Percentiles rank a stretch among this genome's conserved stretches.
These are phyloP conservation scores for Nasturtium officinale DNA, from an alignment of 345 rosid genomes.

Conservation along the genomic window DNA sequence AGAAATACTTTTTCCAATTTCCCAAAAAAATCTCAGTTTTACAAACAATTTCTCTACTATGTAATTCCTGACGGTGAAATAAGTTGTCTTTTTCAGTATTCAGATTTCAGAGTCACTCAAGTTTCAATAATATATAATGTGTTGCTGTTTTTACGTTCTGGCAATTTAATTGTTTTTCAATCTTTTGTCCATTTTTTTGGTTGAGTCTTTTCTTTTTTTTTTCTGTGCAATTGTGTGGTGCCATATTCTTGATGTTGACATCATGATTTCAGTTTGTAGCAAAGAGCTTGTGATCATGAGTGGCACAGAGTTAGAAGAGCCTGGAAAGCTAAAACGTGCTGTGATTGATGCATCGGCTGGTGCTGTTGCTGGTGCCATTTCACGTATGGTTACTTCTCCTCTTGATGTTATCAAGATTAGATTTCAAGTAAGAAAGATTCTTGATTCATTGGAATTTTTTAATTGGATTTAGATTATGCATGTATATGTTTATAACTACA, in stretches of 20 bases:
- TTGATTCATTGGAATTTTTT: background rate
- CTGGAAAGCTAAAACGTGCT: conserved; percentile 21
- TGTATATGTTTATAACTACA: background rate
- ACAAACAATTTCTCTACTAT: background rate
- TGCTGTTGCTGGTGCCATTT: conserved; percentile 23
- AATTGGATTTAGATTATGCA: background rate
- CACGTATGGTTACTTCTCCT: conserved; percentile 17
- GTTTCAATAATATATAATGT: background rate
- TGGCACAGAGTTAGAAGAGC: conserved; percentile 7
- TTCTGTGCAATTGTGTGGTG: background rate
- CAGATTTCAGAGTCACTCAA: no score
- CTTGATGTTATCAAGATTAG: conserved; percentile 20
- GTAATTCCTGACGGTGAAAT: background rate
- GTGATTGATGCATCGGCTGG: conserved; percentile 17
- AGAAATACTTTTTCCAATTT: background rate
- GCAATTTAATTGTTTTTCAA: background rate
- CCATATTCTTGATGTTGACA: background rate
- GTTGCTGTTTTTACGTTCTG: background rate
- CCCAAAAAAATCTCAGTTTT: background rate
- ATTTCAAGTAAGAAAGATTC: conserved; percentile 4
- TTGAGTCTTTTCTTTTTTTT: background rate
- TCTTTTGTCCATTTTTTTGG: no score
- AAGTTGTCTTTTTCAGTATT: background rate
- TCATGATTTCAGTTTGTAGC: background rate
- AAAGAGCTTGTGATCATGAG: background rate